Conservation (phyloP, 495 filamentous ascomycete genomes). For the Penicillium herquei region DNA sequence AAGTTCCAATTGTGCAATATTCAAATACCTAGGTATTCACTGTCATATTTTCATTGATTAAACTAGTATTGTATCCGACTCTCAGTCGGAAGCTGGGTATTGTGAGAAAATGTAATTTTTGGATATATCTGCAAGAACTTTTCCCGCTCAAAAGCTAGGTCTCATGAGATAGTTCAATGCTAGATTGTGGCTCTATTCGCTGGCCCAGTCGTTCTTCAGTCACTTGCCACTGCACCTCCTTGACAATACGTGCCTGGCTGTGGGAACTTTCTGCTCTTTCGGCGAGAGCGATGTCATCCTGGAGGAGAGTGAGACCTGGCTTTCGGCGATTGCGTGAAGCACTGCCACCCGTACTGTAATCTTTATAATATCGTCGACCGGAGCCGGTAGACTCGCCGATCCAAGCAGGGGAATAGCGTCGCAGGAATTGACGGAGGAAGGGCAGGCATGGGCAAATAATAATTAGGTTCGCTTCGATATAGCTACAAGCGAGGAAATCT, state of each 20-base stretch:
- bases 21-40: no score
- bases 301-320: conserved; percentile 10
- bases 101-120: no score
- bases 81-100: no score
- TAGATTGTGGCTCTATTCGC: not conserved
- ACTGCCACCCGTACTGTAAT: conserved; percentile 2
- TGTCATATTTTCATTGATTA: no score
- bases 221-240: conserved; percentile 13
- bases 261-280: conserved; percentile 7
- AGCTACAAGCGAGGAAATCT: conserved; percentile 2
- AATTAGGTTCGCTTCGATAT: conserved; percentile 31
- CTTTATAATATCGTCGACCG: not conserved
- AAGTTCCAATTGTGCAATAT: no score
- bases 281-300: conserved; percentile 18
- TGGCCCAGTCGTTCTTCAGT: conserved; percentile 7
- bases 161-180: not conserved
- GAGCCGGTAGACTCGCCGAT: conserved; percentile 12
- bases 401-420: conserved; percentile 19
- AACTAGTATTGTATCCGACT: no score
- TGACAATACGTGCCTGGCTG: conserved; percentile 5
- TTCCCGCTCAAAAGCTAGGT: no score
- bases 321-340: conserved; percentile 11
- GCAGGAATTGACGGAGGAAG: conserved; percentile 23
- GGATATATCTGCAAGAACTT: no score
- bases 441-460: conserved; percentile 27